A percentile compares a stretch with the other conserved stretches of the same genome.
phyloP scores from a whole-genome alignment of 2,329 filamentous ascomycete genomes.

The Fusarium clavum region DNA sequence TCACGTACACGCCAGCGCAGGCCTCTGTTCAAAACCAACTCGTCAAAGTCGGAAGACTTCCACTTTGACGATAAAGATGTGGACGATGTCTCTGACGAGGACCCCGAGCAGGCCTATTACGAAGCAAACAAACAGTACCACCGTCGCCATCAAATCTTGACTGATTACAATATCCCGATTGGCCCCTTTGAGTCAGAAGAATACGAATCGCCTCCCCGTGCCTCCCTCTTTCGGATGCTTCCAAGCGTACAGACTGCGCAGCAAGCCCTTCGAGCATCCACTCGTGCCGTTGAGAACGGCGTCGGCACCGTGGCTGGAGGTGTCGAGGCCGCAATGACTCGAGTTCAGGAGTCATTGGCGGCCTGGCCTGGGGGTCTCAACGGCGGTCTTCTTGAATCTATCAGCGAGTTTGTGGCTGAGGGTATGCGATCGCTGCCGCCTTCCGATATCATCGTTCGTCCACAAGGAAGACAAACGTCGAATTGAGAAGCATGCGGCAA shows the following conservation, averaged over 20 bases:
- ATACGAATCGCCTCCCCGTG: not conserved
- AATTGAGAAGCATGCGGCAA: not conserved
- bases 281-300: not conserved
- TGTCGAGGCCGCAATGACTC: constrained; percentile 2
- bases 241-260: not conserved
- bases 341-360: constrained; percentile 14
- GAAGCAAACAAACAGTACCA: not conserved
- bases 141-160: not conserved
- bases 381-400: not conserved
- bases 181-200: not conserved
- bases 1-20: not conserved
- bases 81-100: not conserved
- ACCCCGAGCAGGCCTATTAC: not conserved
- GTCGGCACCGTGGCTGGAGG: constrained; percentile 3
- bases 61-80: not conserved
- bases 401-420: constrained; percentile 18
- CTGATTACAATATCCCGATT: constrained; percentile 19
- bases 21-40: not conserved
- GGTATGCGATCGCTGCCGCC: constrained; percentile 25
- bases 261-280: not conserved
- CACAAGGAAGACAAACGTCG: not conserved
- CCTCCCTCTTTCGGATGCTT: not conserved
- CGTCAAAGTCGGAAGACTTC: not conserved
- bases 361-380: not conserved
- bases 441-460: constrained; percentile 10